Conservation (phyloP, 495 filamentous ascomycete genomes). For the Hypoxylon cercidicola region DNA sequence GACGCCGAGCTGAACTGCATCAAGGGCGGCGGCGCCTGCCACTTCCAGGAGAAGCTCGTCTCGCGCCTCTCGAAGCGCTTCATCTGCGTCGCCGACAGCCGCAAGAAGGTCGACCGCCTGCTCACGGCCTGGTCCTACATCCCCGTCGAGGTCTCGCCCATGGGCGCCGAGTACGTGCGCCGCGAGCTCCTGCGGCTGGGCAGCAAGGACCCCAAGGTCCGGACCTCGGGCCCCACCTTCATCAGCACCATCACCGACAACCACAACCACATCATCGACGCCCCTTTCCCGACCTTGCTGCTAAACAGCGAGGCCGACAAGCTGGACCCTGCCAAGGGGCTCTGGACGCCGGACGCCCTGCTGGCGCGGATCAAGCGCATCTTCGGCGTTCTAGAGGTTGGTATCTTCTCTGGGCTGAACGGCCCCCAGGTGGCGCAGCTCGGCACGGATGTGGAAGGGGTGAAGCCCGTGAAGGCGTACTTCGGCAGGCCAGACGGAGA, state of each 20-base stretch:
- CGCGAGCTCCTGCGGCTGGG: conserved; percentile 75
- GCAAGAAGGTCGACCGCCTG: conserved; percentile 83
- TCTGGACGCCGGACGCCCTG: conserved; percentile 82
- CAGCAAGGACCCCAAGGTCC: conserved; percentile 71
- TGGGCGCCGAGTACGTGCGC: conserved; percentile 77
- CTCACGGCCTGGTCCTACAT: conserved; percentile 84
- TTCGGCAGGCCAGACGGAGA: conserved; percentile 89
- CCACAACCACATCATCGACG: conserved; percentile 92
- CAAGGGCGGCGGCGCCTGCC: conserved; percentile 95
- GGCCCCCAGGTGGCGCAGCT: conserved; percentile 70
- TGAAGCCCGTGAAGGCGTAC: conserved; percentile 92
- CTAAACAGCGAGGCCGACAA: conserved; percentile 67
- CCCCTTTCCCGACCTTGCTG: conserved; percentile 79
- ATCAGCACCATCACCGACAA: conserved; percentile 93
- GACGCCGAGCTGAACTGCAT: conserved; percentile 95
- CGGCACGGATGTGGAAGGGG: conserved; percentile 72
- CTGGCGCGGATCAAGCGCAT: conserved; percentile 79
- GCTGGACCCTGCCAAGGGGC: conserved; percentile 64
- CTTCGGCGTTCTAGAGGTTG: conserved; percentile 89
- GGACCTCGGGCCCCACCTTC: conserved; percentile 70
- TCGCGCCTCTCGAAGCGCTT: conserved; percentile 87
- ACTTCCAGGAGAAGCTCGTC: conserved; percentile 98
- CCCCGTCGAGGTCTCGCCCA: conserved; percentile 92
- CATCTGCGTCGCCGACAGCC: conserved; percentile 91
- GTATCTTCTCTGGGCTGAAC: conserved; percentile 84